phyloP scores from a whole-genome alignment of 2,329 filamentous ascomycete genomes.

The Diaporthe caulivora region DNA sequence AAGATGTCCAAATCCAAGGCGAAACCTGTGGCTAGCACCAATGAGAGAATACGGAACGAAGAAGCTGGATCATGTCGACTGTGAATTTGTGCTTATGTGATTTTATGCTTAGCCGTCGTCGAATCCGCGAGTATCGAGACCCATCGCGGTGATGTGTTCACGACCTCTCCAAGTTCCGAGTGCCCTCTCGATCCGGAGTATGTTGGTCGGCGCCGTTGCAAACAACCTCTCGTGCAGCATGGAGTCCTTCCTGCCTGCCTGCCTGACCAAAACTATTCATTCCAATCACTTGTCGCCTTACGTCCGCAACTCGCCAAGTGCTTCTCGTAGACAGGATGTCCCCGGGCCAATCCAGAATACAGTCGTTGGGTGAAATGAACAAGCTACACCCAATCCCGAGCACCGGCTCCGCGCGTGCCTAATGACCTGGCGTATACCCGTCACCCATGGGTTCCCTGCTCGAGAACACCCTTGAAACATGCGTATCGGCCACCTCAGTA shows the following conservation, averaged over 20 bases:
- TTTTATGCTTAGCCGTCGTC: background rate
- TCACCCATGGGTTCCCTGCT: background rate
- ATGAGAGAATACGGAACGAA: constrained; percentile 24
- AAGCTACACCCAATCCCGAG: background rate
- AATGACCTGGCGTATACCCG: too few species aligned
- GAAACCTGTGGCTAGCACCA: constrained; percentile 6
- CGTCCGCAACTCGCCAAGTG: too few species aligned
- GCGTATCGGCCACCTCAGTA: background rate
- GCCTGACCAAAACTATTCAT: background rate
- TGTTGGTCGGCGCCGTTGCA: background rate
- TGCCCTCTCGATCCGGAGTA: background rate
- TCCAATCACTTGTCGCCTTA: background rate
- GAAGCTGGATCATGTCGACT: background rate
- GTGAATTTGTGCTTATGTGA: background rate
- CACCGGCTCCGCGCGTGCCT: background rate
- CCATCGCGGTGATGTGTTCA: too few species aligned
- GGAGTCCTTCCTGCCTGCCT: background rate
- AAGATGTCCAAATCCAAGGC: background rate
- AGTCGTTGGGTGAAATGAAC: background rate
- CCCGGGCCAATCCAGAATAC: too few species aligned
- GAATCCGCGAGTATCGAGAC: background rate
- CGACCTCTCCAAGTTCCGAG: too few species aligned
- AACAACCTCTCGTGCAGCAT: background rate
- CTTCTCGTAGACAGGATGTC: background rate
- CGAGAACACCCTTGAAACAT: background rate